Evolutionary conservation across 805 yeast species (phyloP), one percentile per base, ranked within the genome.

Genomic region (Sugiyamaella smithiae): DNA sequence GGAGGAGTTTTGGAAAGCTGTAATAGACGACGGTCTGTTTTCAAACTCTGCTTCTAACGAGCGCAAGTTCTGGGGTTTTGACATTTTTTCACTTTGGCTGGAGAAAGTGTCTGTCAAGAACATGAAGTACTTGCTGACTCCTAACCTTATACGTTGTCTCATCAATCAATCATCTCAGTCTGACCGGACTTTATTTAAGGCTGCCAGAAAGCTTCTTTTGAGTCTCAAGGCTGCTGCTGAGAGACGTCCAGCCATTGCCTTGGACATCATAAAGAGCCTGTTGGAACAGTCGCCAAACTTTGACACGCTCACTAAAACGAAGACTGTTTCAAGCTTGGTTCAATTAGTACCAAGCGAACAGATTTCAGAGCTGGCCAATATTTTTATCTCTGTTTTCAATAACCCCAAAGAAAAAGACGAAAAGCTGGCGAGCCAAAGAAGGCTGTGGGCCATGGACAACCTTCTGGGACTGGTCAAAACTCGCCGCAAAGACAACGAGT

Each of bases 11-110:
- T 89, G 96, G 95, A 78, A 80, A 57, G 70, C 75, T 2, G 82
- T 81, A 4, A 77, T 91, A 12, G 97, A 91, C 62, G 93, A 88
- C 58, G 76, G 85, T 3, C 78, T 86, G 51, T 90, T 91, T 57
- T 72, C 86, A 4, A 80, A 79, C 31, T 80, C 82, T 55, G 74
- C 96, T 0, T 88, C 97, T 1, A 78, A 83, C 26, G 97, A 90
- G 64, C 74, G 96, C 49, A 91, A 90, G 64, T 86, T 76, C 65
- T 78, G 88, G 77, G 98, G 97, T 0, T 80, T 90, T 58, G 85
- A 85, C 57, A 76, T 89, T 8, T 80, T 90, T 52, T 72, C 68
- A 36, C 69, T 73, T 45, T 73, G 81, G 48, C 62, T 82, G 5
- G 61, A 65, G 37, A 48, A 52, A 5, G 56, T 64, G 5, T 54